Evolutionary conservation across 2,329 filamentous ascomycete species (phyloP).

Genomic region (Corniculantispora saksenae): DNA sequence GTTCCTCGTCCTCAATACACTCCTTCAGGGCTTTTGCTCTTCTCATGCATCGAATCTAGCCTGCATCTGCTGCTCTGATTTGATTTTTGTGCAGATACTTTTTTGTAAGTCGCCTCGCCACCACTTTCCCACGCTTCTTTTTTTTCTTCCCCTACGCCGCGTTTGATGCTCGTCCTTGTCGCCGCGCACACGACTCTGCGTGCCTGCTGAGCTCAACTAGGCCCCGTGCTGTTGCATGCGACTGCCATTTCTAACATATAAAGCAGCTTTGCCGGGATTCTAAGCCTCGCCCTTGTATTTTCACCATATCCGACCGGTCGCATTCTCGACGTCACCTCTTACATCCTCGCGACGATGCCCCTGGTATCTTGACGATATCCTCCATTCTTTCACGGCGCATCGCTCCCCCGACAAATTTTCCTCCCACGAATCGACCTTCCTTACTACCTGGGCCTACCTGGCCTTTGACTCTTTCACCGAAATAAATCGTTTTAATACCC

Average conservation of each 20-base stretch:
- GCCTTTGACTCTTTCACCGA: not conserved
- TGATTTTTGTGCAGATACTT: not conserved
- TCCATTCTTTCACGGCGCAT: conserved; percentile 10
- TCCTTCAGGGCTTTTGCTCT: conserved; percentile 8
- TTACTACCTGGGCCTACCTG: not conserved
- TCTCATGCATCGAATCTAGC: not conserved
- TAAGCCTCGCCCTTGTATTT: not conserved
- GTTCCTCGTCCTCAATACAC: conserved; percentile 14
- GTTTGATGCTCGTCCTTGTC: conserved; percentile 2
- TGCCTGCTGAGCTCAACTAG: not conserved
- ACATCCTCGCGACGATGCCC: conserved; percentile 19
- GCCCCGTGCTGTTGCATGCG: not conserved
- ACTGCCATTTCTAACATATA: not conserved
- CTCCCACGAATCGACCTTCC: not conserved
- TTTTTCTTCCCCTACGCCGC: conserved; percentile 5
- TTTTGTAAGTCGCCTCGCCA: conserved; percentile 6
- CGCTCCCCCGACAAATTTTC: not conserved
- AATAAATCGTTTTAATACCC: not conserved
- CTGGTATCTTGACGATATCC: conserved; percentile 14
- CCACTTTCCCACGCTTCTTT: not conserved
- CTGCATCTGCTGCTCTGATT: not conserved
- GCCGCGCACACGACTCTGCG: conserved; percentile 10
- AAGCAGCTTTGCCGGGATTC: not conserved
- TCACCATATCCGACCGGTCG: conserved; percentile 16
- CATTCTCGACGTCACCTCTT: not conserved